phyloP scores from a whole-genome alignment of 2,329 filamentous ascomycete species.

The Monosporascus sp. region DNA sequence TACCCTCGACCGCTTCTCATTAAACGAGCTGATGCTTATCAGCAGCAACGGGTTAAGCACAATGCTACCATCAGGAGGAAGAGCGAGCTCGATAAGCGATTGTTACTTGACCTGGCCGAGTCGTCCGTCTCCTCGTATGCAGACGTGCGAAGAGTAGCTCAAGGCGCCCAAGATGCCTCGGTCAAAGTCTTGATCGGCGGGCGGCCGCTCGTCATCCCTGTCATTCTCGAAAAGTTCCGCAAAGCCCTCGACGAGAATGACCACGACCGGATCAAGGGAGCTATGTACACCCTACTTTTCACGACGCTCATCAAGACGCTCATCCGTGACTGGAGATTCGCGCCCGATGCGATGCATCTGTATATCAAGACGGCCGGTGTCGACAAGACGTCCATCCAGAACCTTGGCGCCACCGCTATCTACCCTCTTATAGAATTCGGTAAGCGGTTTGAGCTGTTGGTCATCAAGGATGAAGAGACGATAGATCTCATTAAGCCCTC shows the following conservation, averaged over 20 bases:
- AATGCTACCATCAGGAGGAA: slow-evolving; percentile 85
- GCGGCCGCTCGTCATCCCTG: slow-evolving; percentile 81
- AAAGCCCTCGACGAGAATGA: slow-evolving; percentile 74
- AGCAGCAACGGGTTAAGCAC: slow-evolving; percentile 87
- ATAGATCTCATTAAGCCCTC: slow-evolving; percentile 67
- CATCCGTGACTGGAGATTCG: slow-evolving; percentile 89
- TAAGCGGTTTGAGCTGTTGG: slow-evolving; percentile 78
- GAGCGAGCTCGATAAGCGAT: slow-evolving; percentile 79
- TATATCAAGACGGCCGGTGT: slow-evolving; percentile 88
- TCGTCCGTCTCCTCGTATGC: slow-evolving; percentile 90
- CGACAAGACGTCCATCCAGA: slow-evolving; percentile 92
- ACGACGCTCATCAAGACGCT: slow-evolving; percentile 85
- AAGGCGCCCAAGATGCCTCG: slow-evolving; percentile 87
- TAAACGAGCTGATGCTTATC: slow-evolving; percentile 89
- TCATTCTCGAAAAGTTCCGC: slow-evolving; percentile 73
- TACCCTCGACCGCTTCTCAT: slow-evolving; percentile 92
- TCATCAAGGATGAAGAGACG: slow-evolving; percentile 68
- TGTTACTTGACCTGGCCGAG: slow-evolving; percentile 81
- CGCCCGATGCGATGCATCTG: slow-evolving; percentile 79
- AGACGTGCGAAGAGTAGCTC: slow-evolving; percentile 89
- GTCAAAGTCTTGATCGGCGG: slow-evolving; percentile 87
- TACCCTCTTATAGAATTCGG: slow-evolving; percentile 91
- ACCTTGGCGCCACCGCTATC: slow-evolving; percentile 72
- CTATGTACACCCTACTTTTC: slow-evolving; percentile 84
- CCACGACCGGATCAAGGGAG: slow-evolving; percentile 89